A percentile compares a stretch with the other conserved stretches of the same genome.
These are phyloP conservation scores for Rhodomyrtus psidioides DNA, from an alignment of 441 rosid genomes.

Conservation along the genomic window DNA sequence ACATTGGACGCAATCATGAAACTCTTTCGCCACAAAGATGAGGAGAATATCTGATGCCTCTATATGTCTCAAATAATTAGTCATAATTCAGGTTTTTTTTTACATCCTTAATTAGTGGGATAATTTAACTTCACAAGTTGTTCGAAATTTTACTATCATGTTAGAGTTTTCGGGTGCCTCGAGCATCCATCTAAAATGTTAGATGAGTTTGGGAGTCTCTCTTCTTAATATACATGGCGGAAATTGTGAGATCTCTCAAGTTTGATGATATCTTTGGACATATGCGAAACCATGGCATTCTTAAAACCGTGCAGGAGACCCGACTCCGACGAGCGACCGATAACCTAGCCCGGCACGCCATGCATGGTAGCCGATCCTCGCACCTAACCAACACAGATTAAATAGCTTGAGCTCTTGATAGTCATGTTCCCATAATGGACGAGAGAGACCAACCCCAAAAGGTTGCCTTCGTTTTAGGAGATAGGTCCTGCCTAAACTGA, in stretches of 20 bases:
- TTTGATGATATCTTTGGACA: background rate
- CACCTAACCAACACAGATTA: background rate
- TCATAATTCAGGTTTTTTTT: background rate
- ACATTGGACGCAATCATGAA: background rate
- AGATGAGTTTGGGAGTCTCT: background rate
- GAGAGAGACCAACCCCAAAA: background rate
- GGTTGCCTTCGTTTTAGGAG: background rate
- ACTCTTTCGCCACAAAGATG: background rate
- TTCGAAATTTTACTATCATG: background rate
- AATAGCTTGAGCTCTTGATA: background rate
- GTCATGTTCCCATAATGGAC: background rate
- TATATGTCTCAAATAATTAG: background rate
- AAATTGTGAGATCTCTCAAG: background rate
- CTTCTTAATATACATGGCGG: background rate
- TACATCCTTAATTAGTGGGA: background rate
- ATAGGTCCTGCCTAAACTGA: background rate
- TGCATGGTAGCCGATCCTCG: background rate
- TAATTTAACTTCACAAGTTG: background rate
- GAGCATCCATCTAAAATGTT: background rate
- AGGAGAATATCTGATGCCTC: background rate
- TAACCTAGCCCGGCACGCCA: background rate
- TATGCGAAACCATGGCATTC: background rate
- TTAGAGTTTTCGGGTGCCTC: too few species aligned
- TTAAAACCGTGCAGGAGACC: background rate
- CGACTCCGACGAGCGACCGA: background rate